Evolutionary conservation across 2,329 filamentous ascomycete genomes (phyloP), one percentile per base, ranked within the genome.

Genomic region (Aspergillus ochraceus): DNA sequence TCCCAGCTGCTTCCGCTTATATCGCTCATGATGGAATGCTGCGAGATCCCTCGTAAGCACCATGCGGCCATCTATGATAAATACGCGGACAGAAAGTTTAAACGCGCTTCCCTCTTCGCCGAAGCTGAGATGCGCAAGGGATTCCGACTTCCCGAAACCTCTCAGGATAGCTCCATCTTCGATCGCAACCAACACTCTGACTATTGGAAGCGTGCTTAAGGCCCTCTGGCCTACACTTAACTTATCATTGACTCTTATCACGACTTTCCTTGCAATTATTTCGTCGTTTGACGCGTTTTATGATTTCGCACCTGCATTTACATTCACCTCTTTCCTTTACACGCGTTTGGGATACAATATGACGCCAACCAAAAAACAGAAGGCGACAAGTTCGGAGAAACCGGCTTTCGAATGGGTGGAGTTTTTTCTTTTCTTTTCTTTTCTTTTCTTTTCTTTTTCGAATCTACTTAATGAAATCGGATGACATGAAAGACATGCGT

Each of bases 1-100:
- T 79, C 81, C 50, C 95, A 99, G 76, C 82, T 99, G 58, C 88
- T 88, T 70, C 88, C 89, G 2, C 80, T 97, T 42, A 84, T 97
- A 51, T 81, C 83, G 14, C 88, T 91, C 74, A 88, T 99, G 65
- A 80, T 96, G 53, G 92, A 97, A 67, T 98, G 94, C 80, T 97
- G 92, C 77, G 88, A 91, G 61, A 84, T 88, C 58, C 90, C 92
- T 6, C 83, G 84, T 64, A 88, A 88, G 70, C 95, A 99, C 73
- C 95, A 99, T 73, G 79, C 82, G 29, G 91, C 92, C 8, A 89
- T 99, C 47, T 97, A 86, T 72, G 91, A 97, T 58, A 99, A 99
- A 78, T 99, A 97, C 78, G 84, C 86, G 42, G 90, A 96, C 74
- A 90, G 89, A 72, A 87, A 90, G 55, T 98, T 92, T 82, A 96